Evolutionary conservation across 148 eudicot genomes (phyloP), one percentile per base, ranked within the genome.

Genomic region (Rhododendron ovatum): DNA sequence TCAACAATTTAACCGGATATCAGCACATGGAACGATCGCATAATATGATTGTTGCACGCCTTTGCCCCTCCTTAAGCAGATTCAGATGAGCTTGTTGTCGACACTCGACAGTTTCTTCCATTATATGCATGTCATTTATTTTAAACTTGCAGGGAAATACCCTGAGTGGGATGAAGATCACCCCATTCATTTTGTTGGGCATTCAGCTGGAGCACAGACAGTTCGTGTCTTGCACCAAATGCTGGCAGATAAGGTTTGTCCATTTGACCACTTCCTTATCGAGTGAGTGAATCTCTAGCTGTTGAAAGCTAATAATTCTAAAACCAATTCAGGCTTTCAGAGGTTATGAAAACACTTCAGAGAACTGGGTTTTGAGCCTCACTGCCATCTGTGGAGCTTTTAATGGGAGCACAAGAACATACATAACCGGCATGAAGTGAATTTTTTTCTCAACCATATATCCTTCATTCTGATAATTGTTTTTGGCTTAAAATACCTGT

Each of bases 111-210:
- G 18, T 17, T 55, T 55, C 20, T 17, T 4, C 61, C 61, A 55
- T 55, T 15, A 55, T 14, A 13, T 17, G 20, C 61, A 13, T 3
- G 1, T 55, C 61, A 14, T 14, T 55, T 14, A 55, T 55, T 55
- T 55, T 17, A 17, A 13, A 55, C 61, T 55, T 55, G 61, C 84
- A 96, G 99, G 98, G 86, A 88, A 95, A 26, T 96, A 94, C 82
- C 93, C 95, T 80, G 90, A 95, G 84, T 96, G 99, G 99, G 98
- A 96, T 87, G 98, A 96, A 78, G 93, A 96, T 90, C 96, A 95
- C 78, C 99, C 99, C 14, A 89, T 96, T 91, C 99, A 96, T 80
- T 96, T 96, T 88, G 96, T 96, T 39, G 99, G 98, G 85, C 99
- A 96, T 92, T 96, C 98, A 35, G 94, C 98, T 24, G 99, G 99